A percentile compares a stretch with the other conserved stretches of the same genome.
Conservation (phyloP, 2,329 filamentous ascomycete genomes). For the Fusarium torulosum region DNA sequence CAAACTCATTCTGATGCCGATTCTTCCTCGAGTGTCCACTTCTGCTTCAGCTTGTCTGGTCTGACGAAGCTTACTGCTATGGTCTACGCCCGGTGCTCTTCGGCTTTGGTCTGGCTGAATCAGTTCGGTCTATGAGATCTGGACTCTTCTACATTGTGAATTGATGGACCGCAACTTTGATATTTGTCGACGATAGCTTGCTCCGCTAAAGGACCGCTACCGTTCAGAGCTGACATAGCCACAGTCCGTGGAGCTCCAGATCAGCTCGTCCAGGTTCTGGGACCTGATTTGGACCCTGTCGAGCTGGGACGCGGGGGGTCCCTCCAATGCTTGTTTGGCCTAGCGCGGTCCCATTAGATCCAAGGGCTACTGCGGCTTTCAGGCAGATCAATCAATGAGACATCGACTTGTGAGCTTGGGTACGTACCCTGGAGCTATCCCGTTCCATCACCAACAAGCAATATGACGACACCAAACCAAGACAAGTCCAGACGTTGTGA, state of each 20-base stretch:
- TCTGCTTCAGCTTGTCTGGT: conserved; percentile 11
- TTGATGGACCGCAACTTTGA: conserved; percentile 23
- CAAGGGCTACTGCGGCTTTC: conserved; percentile 45
- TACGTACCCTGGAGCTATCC: conserved; percentile 31
- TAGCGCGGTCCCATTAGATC: conserved; percentile 41
- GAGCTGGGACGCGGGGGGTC: conserved; percentile 37
- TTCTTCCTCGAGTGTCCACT: conserved; percentile 10
- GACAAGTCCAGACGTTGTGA: conserved; percentile 27
- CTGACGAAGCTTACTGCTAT: conserved; percentile 8
- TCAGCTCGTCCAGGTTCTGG: conserved; percentile 46
- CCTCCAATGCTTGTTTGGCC: conserved; percentile 28
- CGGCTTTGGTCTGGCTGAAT: neutral
- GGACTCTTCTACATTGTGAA: conserved; percentile 2
- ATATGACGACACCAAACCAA: conserved; percentile 37
- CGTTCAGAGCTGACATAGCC: conserved; percentile 33
- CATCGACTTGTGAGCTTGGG: conserved; percentile 2
- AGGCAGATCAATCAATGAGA: conserved; percentile 38
- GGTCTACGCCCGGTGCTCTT: conserved; percentile 5
- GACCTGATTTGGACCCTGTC: conserved; percentile 45
- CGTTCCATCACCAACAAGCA: conserved; percentile 16
- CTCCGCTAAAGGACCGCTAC: too few species aligned
- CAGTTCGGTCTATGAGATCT: neutral
- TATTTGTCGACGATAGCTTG: too few species aligned
- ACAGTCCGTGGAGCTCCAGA: conserved; percentile 29
- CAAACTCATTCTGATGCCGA: conserved; percentile 15